Conservation (phyloP, 1,139 yeast genomes). For the Yamadazyma diospyri region DNA sequence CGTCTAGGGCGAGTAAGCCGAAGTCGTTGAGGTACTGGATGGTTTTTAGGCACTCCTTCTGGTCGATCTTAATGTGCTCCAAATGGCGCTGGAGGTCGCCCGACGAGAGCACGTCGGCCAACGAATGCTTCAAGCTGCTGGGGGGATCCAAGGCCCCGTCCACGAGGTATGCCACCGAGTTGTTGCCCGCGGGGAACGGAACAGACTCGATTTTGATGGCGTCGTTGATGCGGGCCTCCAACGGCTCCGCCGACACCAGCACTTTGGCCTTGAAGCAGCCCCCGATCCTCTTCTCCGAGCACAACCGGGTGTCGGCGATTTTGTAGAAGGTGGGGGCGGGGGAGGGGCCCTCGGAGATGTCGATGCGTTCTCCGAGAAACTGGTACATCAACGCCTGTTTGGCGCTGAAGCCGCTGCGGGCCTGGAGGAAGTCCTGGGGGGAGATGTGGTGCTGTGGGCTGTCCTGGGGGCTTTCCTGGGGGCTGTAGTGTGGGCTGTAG, state of each 20-base stretch:
- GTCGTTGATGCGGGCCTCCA: conserved; percentile 33
- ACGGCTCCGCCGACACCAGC: conserved; percentile 34
- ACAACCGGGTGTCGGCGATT: conserved; percentile 29
- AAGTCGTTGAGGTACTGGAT: conserved; percentile 29
- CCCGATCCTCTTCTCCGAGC: conserved; percentile 34
- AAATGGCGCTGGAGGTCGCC: conserved; percentile 30
- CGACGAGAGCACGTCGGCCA: conserved; percentile 37
- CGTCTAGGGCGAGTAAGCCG: conserved; percentile 38
- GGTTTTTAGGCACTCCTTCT: conserved; percentile 34
- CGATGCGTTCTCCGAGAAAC: conserved; percentile 52
- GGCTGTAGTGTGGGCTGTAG: background rate
- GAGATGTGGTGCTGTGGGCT: conserved; percentile 2
- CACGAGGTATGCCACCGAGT: conserved; percentile 60
- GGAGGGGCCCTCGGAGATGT: conserved; percentile 16
- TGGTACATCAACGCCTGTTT: conserved; percentile 58
- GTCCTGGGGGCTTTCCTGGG: no score
- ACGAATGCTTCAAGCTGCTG: conserved; percentile 29
- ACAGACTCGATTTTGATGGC: conserved; percentile 45
- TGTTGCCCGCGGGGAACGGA: conserved; percentile 39
- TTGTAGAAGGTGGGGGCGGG: conserved; percentile 13
- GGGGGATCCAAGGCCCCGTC: conserved; percentile 51
- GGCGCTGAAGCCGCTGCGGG: conserved; percentile 22
- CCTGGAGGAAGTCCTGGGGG: no score
- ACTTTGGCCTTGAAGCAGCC: conserved; percentile 43
- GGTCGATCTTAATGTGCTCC: conserved; percentile 32